phyloP scores from a whole-genome alignment of 1,284 basidiomycete species.

The Apiotrichum porosum region DNA sequence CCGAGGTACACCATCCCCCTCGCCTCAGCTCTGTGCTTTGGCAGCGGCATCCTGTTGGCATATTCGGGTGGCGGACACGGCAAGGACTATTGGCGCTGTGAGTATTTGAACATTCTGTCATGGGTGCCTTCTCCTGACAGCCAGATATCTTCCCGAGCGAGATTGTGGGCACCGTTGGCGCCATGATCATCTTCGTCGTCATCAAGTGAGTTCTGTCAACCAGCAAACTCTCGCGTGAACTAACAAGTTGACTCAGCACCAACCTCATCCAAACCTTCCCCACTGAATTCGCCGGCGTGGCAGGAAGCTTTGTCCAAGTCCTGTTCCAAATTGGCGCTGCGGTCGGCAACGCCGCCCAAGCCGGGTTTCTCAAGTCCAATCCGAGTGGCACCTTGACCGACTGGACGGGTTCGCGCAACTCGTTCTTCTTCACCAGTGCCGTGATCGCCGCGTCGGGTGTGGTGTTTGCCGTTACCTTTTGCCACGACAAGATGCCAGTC shows the following conservation, averaged over 20 bases:
- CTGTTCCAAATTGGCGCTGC: slow-evolving; percentile 33
- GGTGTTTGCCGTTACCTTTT: too few relatives aligned
- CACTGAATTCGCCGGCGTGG: slow-evolving; percentile 39
- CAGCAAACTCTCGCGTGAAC: too few relatives aligned
- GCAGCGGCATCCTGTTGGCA: slow-evolving; percentile 26
- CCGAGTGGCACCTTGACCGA: too few relatives aligned
- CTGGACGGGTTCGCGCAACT: too few relatives aligned
- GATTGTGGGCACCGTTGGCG: slow-evolving; percentile 20
- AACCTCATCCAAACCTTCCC: slow-evolving; percentile 32
- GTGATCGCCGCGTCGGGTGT: too few relatives aligned
- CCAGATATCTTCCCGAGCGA: slow-evolving; percentile 17
- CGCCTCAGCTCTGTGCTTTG: not conserved
- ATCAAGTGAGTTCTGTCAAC: slow-evolving; percentile 3
- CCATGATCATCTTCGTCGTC: slow-evolving; percentile 28
- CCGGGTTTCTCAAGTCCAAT: slow-evolving; percentile 23
- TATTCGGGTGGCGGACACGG: slow-evolving; percentile 38
- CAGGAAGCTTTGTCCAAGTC: slow-evolving; percentile 39
- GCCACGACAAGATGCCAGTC: not conserved
- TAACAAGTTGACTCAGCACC: slow-evolving; percentile 12
- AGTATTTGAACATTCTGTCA: too few relatives aligned
- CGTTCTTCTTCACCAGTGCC: too few relatives aligned
- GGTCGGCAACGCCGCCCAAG: slow-evolving; percentile 38
- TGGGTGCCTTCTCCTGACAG: too few relatives aligned
- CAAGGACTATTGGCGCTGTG: slow-evolving; percentile 38
- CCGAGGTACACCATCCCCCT: slow-evolving; percentile 26